These are phyloP conservation scores for Falciphora oryzae DNA, from an alignment of 2,329 filamentous ascomycete genomes.

Conservation along the genomic window DNA sequence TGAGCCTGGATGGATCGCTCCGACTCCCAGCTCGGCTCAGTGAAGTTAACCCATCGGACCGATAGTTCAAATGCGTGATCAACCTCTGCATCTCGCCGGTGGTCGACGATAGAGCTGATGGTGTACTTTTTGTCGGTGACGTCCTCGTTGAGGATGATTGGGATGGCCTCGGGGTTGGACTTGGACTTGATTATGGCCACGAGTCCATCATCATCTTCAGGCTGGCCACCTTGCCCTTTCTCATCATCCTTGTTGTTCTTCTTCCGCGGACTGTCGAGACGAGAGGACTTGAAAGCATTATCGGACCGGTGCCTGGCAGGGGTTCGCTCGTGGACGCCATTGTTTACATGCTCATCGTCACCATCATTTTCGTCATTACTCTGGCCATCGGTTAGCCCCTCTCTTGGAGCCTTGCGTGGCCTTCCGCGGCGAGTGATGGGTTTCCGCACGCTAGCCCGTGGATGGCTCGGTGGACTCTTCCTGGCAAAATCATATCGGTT, in stretches of 20 bases:
- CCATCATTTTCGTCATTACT: neutral
- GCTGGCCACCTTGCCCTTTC: neutral
- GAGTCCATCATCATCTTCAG: neutral
- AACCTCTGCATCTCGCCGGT: neutral
- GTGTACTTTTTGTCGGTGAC: slow-evolving; percentile 6
- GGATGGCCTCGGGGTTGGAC: neutral
- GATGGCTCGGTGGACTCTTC: neutral
- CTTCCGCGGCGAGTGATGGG: neutral
- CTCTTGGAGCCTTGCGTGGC: neutral
- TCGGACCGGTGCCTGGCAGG: neutral
- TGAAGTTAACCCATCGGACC: slow-evolving; percentile 2
- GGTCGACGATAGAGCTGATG: slow-evolving; percentile 2
- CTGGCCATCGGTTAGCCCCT: neutral
- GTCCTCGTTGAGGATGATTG: slow-evolving; percentile 5
- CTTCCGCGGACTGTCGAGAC: neutral
- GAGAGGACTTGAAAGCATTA: neutral
- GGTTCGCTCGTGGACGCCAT: neutral
- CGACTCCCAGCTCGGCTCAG: slow-evolving; percentile 3
- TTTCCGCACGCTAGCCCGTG: neutral
- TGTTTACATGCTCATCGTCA: neutral
- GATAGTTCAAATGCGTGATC: slow-evolving; percentile 6
- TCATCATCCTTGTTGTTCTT: neutral
- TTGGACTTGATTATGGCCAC: slow-evolving; percentile 1
- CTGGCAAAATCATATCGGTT: neutral
- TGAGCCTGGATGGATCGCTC: slow-evolving; percentile 9